Percentiles rank a stretch among this genome's conserved stretches.
These are phyloP conservation scores for Apiospora koreana DNA, from an alignment of 2,329 filamentous ascomycete species.

Conservation along the genomic window DNA sequence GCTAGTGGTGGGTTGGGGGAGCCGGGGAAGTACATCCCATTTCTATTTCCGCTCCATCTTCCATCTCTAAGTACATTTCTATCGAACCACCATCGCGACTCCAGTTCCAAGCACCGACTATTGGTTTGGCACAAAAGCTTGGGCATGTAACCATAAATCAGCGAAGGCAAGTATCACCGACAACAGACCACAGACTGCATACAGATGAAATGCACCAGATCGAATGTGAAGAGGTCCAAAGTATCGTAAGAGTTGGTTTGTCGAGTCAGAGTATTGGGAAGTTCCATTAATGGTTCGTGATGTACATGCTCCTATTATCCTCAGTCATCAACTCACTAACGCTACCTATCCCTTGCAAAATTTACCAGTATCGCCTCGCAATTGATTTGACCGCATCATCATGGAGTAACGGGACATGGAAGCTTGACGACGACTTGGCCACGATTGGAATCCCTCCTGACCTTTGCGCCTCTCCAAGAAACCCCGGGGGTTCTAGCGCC, in stretches of 20 bases:
- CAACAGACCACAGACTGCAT: too few relatives aligned
- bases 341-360: too few relatives aligned
- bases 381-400: neutral
- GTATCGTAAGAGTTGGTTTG: neutral
- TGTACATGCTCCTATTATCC: neutral
- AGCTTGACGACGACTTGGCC: neutral
- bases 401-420: neutral
- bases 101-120: neutral
- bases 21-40: neutral
- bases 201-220: neutral
- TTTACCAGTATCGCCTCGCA: neutral
- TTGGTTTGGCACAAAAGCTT: neutral
- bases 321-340: too few relatives aligned
- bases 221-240: neutral
- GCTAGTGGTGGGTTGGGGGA: conserved; percentile 7
- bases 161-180: neutral
- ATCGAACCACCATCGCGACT: neutral
- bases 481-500: neutral
- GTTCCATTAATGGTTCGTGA: neutral
- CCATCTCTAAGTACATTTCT: too few relatives aligned
- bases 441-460: neutral
- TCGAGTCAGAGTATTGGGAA: conserved; percentile 4
- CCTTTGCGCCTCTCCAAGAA: conserved; percentile 2
- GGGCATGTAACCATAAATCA: neutral
- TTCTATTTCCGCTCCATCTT: neutral